phyloP scores from a whole-genome alignment of 331 rosid genomes.

The Malus hybrid region DNA sequence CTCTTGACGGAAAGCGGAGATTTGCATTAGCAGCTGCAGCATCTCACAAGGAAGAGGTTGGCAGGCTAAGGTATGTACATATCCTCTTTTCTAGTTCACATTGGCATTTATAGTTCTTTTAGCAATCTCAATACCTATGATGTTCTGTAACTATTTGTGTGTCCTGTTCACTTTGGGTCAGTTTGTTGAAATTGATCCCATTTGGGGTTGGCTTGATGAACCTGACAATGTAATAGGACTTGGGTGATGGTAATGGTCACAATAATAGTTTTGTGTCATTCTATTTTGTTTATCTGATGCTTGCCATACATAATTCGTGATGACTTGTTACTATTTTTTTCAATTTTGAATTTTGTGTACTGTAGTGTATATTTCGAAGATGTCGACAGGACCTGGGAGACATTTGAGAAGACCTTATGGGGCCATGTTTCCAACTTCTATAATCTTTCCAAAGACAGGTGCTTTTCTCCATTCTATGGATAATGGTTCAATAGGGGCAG shows the following conservation, averaged over 20 bases:
- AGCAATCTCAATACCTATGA: background rate
- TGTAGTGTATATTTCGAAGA: constrained; percentile 92
- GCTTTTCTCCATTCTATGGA: constrained; percentile 18
- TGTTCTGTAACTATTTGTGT: background rate
- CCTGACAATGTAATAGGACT: background rate
- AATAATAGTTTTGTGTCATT: background rate
- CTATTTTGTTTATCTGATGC: constrained; percentile 7
- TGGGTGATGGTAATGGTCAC: background rate
- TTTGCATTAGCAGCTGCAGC: constrained; percentile 95
- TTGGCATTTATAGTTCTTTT: constrained; percentile 6
- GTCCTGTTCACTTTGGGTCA: background rate
- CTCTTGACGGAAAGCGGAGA: constrained; percentile 93
- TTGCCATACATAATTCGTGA: background rate
- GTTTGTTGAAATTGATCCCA: background rate
- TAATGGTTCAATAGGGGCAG: background rate
- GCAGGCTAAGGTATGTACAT: constrained; percentile 66
- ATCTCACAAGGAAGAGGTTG: constrained; percentile 97
- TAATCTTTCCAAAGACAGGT: constrained; percentile 96
- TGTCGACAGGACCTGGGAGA: constrained; percentile 92
- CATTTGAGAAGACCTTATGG: constrained; percentile 95
- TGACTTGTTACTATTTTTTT: constrained; percentile 3
- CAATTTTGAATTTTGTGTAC: constrained; percentile 12
- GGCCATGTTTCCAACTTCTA: constrained; percentile 78
- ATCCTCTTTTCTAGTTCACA: constrained; percentile 2
- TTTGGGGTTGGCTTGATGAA: background rate